A percentile compares a stretch with the other conserved stretches of the same genome.
phyloP scores from a whole-genome alignment of 1,284 basidiomycete genomes.

The Schizophyllum commune region DNA sequence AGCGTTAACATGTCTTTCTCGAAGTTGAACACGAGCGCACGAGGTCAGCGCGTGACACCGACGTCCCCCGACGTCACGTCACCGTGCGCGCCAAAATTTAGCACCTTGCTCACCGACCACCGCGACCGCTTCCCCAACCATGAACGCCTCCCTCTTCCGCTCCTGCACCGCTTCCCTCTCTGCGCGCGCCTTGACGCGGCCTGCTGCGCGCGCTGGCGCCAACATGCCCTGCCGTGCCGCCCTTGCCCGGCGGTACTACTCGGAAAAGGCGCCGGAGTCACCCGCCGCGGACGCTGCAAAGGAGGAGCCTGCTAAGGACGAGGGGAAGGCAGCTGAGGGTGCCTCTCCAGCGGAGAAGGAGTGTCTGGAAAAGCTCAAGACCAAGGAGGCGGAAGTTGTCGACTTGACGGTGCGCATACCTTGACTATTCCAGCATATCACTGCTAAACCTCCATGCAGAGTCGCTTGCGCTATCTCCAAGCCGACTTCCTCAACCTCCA shows the following conservation, averaged over 20 bases:
- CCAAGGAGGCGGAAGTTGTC: constrained; percentile 63
- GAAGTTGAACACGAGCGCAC: background rate
- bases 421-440: constrained; percentile 5
- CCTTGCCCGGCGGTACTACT: constrained; percentile 21
- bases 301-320: constrained; percentile 10
- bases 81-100: background rate
- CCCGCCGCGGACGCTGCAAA: constrained; percentile 17
- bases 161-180: constrained; percentile 49
- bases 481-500: constrained; percentile 96
- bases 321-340: constrained; percentile 17
- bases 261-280: constrained; percentile 31
- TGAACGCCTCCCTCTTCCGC: constrained; percentile 30
- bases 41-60: background rate
- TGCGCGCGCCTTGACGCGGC: constrained; percentile 15
- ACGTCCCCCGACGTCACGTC: background rate
- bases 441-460: constrained; percentile 34
- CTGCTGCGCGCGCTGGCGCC: constrained; percentile 3
- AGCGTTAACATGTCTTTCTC: background rate
- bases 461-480: constrained; percentile 79
- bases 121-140: background rate
- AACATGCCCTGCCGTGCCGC: constrained; percentile 17
- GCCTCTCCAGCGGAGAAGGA: constrained; percentile 25
- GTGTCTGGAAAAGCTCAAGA: constrained; percentile 49
- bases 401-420: constrained; percentile 62
- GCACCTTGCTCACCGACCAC: background rate